A percentile compares a stretch with the other conserved stretches of the same genome.
Evolutionary conservation across 1,139 yeast genomes (phyloP).

Genomic region (Taiozyma onychis): DNA sequence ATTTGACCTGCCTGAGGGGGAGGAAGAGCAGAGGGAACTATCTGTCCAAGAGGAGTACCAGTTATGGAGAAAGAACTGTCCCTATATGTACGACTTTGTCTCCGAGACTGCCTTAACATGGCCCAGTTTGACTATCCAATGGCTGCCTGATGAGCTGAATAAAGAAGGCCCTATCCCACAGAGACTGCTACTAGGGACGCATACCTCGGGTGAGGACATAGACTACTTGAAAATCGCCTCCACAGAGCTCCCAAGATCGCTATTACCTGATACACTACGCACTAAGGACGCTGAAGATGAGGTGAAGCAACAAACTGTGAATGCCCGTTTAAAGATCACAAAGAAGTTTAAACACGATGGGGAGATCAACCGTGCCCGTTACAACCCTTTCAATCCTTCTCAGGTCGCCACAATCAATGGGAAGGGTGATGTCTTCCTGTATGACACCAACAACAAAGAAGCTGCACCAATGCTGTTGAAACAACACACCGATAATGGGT

Average conservation of each 20-base stretch:
- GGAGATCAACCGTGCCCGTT: conserved; percentile 80
- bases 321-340: conserved; percentile 54
- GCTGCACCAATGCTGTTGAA: conserved; percentile 29
- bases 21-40: conserved; percentile 14
- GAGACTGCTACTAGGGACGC: conserved; percentile 70
- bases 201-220: conserved; percentile 74
- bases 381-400: conserved; percentile 66
- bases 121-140: conserved; percentile 77
- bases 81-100: conserved; percentile 74
- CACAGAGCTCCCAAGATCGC: conserved; percentile 55
- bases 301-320: conserved; percentile 26
- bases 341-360: conserved; percentile 50
- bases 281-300: conserved; percentile 23
- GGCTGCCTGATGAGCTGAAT: conserved; percentile 46
- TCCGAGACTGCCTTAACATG: conserved; percentile 73
- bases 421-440: conserved; percentile 65
- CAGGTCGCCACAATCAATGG: conserved; percentile 77
- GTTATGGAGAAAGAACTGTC: conserved; percentile 74
- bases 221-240: conserved; percentile 75
- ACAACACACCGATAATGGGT: conserved; percentile 65
- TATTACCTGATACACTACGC: conserved; percentile 16
- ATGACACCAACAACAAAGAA: conserved; percentile 39
- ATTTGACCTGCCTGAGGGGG: neutral
- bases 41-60: conserved; percentile 59
- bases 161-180: conserved; percentile 23